Percentiles rank a stretch among this genome's conserved stretches.
Conservation (phyloP, 495 filamentous ascomycete species). For the Penicillium maclennaniae region DNA sequence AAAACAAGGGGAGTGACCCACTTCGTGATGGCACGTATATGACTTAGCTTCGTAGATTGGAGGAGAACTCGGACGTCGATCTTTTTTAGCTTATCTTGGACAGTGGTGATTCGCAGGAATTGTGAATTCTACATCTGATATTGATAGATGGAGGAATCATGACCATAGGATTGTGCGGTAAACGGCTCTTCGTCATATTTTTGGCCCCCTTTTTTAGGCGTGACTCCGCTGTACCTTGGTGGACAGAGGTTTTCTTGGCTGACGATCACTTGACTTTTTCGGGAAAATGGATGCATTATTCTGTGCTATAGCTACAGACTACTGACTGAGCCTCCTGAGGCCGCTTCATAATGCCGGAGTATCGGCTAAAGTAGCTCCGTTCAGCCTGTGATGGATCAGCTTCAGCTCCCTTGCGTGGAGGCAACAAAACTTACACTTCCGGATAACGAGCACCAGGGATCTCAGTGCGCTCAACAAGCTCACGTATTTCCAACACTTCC, state of each 20-base stretch:
- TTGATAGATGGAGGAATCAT: neutral
- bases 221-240: neutral
- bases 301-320: neutral
- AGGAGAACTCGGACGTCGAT: neutral
- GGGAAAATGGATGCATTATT: neutral
- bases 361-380: neutral
- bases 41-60: neutral
- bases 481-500: conserved; percentile 48
- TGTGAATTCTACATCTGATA: neutral
- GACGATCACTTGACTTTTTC: neutral
- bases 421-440: conserved; percentile 2
- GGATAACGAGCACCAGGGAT: conserved; percentile 10
- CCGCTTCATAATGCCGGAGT: neutral
- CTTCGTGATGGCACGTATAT: neutral
- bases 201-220: neutral
- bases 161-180: neutral
- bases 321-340: neutral
- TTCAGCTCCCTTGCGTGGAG: neutral
- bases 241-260: neutral
- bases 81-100: neutral
- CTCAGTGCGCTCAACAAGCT: neutral
- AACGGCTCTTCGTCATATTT: neutral
- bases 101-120: neutral
- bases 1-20: neutral
- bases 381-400: neutral